These are phyloP conservation scores for Croton setiger DNA, from an alignment of 441 rosid genomes.

Conservation along the genomic window DNA sequence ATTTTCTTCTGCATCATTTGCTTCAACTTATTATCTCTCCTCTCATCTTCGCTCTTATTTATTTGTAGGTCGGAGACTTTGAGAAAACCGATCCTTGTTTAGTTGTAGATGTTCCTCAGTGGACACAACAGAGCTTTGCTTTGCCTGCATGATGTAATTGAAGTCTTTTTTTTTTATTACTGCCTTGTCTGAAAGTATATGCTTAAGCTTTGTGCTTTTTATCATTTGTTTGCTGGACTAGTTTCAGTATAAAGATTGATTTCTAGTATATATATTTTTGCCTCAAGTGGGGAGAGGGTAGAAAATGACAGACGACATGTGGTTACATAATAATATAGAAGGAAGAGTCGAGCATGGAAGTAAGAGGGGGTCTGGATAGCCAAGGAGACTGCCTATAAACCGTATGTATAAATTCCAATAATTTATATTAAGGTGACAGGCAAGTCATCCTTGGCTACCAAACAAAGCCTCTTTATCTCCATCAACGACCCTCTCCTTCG, in stretches of 20 bases:
- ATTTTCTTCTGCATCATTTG: background rate
- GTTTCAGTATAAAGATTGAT: slow-evolving; percentile 14
- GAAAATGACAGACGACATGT: no score
- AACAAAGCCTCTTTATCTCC: slow-evolving; percentile 35
- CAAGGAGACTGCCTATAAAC: slow-evolving; percentile 45
- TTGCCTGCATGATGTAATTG: slow-evolving; percentile 40
- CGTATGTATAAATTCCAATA: slow-evolving; percentile 6
- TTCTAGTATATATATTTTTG: background rate
- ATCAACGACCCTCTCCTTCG: slow-evolving; percentile 27
- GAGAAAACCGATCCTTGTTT: slow-evolving; percentile 75
- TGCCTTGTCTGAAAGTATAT: slow-evolving; percentile 2
- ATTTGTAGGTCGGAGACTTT: slow-evolving; percentile 68
- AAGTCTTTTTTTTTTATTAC: background rate
- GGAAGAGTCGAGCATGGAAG: slow-evolving; percentile 34
- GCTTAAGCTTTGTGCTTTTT: background rate
- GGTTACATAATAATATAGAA: slow-evolving; percentile 19
- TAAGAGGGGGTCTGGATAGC: slow-evolving; percentile 38
- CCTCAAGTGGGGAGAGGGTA: no score
- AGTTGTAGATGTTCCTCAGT: slow-evolving; percentile 81
- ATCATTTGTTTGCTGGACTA: background rate
- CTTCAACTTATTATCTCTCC: background rate
- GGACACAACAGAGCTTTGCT: slow-evolving; percentile 57
- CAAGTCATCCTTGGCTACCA: slow-evolving; percentile 58
- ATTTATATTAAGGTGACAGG: slow-evolving; percentile 27
- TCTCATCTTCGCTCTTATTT: slow-evolving; percentile 16